Conservation (phyloP, 192 early-diverging fungal genomes). For the Mortierella hygrophila region DNA sequence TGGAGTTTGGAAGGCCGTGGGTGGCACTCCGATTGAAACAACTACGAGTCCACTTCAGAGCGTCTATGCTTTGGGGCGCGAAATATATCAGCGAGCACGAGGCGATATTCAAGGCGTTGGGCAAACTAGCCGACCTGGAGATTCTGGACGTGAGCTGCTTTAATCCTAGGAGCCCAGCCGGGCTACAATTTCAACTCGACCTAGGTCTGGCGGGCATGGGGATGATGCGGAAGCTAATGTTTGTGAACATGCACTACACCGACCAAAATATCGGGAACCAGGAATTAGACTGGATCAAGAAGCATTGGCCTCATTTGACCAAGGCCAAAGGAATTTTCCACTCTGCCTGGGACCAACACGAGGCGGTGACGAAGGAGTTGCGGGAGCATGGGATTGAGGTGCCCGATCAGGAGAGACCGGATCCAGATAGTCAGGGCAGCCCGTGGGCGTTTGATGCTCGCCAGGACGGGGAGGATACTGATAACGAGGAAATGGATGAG, state of each 20-base stretch:
- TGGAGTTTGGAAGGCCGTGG: constrained; percentile 27
- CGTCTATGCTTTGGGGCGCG: background rate
- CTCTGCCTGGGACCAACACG: background rate
- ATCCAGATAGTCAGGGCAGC: background rate
- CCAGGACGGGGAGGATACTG: background rate
- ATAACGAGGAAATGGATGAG: background rate
- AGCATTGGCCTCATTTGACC: constrained; percentile 9
- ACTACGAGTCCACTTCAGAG: constrained; percentile 20
- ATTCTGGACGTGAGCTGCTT: background rate
- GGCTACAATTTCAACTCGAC: constrained; percentile 16
- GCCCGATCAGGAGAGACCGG: background rate
- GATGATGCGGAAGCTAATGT: constrained; percentile 15
- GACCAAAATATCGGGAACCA: constrained; percentile 1
- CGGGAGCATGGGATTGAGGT: constrained; percentile 11
- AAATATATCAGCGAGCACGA: constrained; percentile 2
- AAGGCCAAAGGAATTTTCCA: constrained; percentile 20
- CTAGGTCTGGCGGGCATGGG: constrained; percentile 14
- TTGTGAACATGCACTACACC: background rate
- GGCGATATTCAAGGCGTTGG: constrained; percentile 12
- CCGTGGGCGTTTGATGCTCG: background rate
- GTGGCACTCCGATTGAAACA: constrained; percentile 9
- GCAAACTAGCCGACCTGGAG: constrained; percentile 15
- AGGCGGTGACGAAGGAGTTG: background rate
- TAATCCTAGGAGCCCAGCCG: background rate
- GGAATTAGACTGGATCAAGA: constrained; percentile 28